Conservation (phyloP, 495 filamentous ascomycete genomes). For the Lasiosphaeria hispida region DNA sequence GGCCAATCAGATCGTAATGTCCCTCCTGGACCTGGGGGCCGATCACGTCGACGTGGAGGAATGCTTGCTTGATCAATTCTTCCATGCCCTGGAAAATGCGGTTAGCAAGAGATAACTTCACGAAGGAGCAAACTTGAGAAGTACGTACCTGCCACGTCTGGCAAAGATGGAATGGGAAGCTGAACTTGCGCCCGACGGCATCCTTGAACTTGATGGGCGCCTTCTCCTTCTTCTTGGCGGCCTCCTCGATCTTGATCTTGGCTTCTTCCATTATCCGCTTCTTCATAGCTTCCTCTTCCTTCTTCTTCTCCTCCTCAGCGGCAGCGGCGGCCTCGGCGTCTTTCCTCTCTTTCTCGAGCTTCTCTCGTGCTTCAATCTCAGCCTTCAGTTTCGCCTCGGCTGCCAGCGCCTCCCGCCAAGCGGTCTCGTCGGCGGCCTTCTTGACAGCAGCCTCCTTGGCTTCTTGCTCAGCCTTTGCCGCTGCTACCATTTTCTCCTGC, state of each 20-base stretch:
- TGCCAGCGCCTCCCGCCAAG: constrained; percentile 33
- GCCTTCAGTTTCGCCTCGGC: constrained; percentile 46
- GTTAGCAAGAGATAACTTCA: neutral
- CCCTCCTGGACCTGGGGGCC: constrained; percentile 79
- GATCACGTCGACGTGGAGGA: constrained; percentile 78
- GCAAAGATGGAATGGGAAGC: constrained; percentile 78
- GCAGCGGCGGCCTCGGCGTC: constrained; percentile 17
- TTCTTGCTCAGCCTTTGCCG: constrained; percentile 33
- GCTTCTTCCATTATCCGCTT: constrained; percentile 45
- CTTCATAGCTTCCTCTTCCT: constrained; percentile 46
- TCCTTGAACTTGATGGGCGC: constrained; percentile 78
- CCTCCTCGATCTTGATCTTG: constrained; percentile 52
- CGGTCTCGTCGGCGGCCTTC: constrained; percentile 46
- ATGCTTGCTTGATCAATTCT: constrained; percentile 81
- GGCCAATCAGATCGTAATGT: constrained; percentile 81
- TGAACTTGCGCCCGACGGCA: constrained; percentile 81
- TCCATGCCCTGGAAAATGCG: constrained; percentile 66
- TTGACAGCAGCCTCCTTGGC: constrained; percentile 18
- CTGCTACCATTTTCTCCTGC: constrained; percentile 24
- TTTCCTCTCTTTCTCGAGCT: constrained; percentile 22
- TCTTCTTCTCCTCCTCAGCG: constrained; percentile 37
- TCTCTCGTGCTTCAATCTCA: constrained; percentile 51
- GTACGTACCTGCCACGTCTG: constrained; percentile 72
- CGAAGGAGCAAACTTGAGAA: neutral
- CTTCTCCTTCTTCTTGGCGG: constrained; percentile 50